phyloP scores from a whole-genome alignment of 345 rosid species.

The Ricinus communis region DNA sequence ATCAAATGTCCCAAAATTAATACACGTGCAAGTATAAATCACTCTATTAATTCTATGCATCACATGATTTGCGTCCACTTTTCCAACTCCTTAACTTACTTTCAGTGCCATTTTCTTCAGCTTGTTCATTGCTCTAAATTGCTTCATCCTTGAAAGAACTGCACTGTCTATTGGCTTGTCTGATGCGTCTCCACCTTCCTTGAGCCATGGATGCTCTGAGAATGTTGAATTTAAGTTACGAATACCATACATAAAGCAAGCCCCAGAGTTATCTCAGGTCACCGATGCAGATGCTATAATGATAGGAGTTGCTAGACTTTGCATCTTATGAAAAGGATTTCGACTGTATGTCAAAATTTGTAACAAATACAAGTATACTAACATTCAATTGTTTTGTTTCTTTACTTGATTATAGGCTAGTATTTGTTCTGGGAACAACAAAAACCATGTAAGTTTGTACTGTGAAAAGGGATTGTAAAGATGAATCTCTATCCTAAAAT shows the following conservation, averaged over 20 bases:
- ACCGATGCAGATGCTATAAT: not conserved
- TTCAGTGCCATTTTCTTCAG: conserved; percentile 31
- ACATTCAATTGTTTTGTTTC: not conserved
- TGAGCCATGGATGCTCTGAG: conserved; percentile 32
- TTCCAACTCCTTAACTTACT: conserved; percentile 6
- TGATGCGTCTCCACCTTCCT: conserved; percentile 35
- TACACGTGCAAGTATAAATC: not conserved
- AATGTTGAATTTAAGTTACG: conserved; percentile 3
- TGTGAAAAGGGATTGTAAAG: not conserved
- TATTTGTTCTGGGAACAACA: not conserved
- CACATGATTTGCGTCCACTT: not conserved
- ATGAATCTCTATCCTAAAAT: not conserved
- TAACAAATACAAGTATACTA: not conserved
- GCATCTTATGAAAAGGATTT: not conserved
- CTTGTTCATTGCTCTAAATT: conserved; percentile 35
- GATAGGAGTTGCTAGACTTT: not conserved
- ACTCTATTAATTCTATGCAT: not conserved
- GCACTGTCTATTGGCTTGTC: conserved; percentile 37
- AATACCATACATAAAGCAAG: not conserved
- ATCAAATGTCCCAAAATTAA: not conserved
- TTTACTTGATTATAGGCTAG: not conserved
- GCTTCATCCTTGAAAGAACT: conserved; percentile 35
- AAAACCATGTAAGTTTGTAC: too few relatives aligned
- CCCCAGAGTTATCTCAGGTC: not conserved
- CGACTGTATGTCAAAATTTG: not conserved